These are phyloP conservation scores for Cardamine occulta DNA, from an alignment of 345 rosid genomes.

Conservation along the genomic window DNA sequence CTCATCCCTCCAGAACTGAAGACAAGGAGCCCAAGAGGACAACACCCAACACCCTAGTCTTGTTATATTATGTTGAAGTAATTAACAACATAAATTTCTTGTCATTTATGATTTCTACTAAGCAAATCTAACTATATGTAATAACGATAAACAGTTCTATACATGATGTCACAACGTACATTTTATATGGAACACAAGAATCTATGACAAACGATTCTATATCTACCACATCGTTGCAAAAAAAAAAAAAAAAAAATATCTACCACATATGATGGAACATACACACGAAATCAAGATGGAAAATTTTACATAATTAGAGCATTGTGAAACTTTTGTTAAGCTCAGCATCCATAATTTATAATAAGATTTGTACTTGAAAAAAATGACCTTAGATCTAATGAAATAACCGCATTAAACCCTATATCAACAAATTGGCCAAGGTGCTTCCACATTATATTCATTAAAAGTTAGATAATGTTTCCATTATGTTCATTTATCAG, in stretches of 20 bases:
- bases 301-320: background rate
- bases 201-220: background rate
- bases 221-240: background rate
- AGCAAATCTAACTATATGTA: background rate
- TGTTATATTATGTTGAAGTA: background rate
- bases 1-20: too few species aligned
- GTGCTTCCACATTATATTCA: background rate
- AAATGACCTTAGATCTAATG: too few species aligned
- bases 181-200: background rate
- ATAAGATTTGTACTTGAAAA: background rate
- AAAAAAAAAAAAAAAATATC: too few species aligned
- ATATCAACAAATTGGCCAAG: background rate
- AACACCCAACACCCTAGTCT: too few species aligned
- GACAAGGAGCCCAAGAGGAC: too few species aligned
- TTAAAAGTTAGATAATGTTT: background rate
- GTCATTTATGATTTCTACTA: background rate
- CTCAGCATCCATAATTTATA: background rate
- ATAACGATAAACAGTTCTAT: background rate
- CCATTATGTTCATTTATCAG: background rate
- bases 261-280: background rate
- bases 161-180: background rate
- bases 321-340: background rate
- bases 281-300: background rate
- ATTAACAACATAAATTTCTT: background rate
- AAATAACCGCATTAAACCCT: background rate